A percentile compares a stretch with the other conserved stretches of the same genome.
Conservation (phyloP, 257 asterid species). For the Avicennia marina region DNA sequence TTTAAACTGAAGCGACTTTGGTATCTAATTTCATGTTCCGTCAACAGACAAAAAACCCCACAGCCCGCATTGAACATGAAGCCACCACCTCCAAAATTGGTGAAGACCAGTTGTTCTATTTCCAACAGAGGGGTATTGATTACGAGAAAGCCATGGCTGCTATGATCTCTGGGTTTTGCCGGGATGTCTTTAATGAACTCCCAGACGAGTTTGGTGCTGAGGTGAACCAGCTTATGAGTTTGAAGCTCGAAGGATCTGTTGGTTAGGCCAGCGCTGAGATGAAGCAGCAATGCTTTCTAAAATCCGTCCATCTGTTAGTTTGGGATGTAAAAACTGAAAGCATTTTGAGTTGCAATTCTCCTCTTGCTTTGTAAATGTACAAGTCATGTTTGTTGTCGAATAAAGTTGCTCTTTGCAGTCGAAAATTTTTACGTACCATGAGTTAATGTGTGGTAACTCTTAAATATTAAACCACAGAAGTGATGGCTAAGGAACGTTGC, state of each 20-base stretch:
- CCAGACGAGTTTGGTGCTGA: constrained; percentile 95
- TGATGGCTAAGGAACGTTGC: too few species aligned
- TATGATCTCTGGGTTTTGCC: constrained; percentile 92
- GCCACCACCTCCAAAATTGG: constrained; percentile 95
- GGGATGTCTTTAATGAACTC: constrained; percentile 85
- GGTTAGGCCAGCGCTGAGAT: constrained; percentile 36
- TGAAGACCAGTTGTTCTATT: constrained; percentile 88
- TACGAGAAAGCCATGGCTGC: constrained; percentile 97
- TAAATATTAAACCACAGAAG: too few species aligned
- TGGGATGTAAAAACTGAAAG: constrained; percentile 17
- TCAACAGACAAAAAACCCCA: constrained; percentile 62
- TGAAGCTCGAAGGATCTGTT: constrained; percentile 95
- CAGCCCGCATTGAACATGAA: constrained; percentile 75
- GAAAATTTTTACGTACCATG: too few species aligned
- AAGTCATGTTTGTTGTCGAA: too few species aligned
- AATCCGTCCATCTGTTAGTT: constrained; percentile 13
- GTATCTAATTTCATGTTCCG: not conserved
- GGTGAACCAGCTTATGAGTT: constrained; percentile 90
- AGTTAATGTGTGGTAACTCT: too few species aligned
- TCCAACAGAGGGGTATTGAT: constrained; percentile 93
- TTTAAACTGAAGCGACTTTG: not conserved
- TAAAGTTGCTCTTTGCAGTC: too few species aligned
- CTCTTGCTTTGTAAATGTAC: too few species aligned
- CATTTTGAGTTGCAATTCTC: too few species aligned
- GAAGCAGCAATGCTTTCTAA: not conserved